phyloP scores from a whole-genome alignment of 805 yeast genomes.

The Cyberlindnera saturnus region DNA sequence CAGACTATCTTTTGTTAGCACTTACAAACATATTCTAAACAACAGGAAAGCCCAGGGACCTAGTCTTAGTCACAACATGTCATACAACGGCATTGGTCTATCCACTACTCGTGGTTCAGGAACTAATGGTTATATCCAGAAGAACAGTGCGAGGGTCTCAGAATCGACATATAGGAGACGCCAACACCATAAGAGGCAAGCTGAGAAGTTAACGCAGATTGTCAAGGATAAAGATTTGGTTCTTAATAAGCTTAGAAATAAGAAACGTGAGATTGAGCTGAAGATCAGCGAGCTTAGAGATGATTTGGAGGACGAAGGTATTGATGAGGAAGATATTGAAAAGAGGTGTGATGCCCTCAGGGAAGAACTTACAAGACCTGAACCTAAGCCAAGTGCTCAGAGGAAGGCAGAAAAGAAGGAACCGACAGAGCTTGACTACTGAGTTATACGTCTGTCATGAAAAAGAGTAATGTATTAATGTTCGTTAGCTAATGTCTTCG shows the following conservation, averaged over 20 bases:
- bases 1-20: too few relatives aligned
- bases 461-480: slow-evolving; percentile 1
- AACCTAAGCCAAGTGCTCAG: background rate
- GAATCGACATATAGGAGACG: slow-evolving; percentile 35
- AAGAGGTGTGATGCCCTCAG: slow-evolving; percentile 25
- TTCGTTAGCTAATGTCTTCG: background rate
- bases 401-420: background rate
- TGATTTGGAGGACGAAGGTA: slow-evolving; percentile 40
- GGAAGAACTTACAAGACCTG: slow-evolving; percentile 12
- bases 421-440: background rate
- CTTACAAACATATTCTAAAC: too few relatives aligned
- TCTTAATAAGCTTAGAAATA: slow-evolving; percentile 18
- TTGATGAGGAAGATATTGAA: slow-evolving; percentile 33
- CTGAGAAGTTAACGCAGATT: slow-evolving; percentile 5
- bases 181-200: slow-evolving; percentile 18
- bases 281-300: slow-evolving; percentile 47
- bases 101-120: slow-evolving; percentile 55
- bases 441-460: background rate
- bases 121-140: slow-evolving; percentile 56
- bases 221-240: slow-evolving; percentile 16
- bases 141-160: slow-evolving; percentile 29
- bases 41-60: background rate
- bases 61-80: slow-evolving; percentile 29
- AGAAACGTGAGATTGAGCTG: slow-evolving; percentile 24
- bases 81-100: slow-evolving; percentile 54